These are phyloP conservation scores for Populus pruinosa DNA, from an alignment of 345 rosid species.

Conservation along the genomic window DNA sequence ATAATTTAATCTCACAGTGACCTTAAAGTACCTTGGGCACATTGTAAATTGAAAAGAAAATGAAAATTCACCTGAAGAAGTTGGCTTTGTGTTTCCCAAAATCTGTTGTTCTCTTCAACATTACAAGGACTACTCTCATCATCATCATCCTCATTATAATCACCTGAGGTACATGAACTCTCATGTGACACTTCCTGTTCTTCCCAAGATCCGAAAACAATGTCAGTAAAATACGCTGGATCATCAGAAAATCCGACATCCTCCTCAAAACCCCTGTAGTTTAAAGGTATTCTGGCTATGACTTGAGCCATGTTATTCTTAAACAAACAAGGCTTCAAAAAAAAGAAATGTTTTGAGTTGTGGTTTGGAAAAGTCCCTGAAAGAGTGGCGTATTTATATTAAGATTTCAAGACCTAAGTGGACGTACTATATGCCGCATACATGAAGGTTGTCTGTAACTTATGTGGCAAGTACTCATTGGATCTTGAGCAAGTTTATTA, in stretches of 20 bases:
- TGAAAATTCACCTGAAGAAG: slow-evolving; percentile 58
- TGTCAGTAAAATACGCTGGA: slow-evolving; percentile 50
- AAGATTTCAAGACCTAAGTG: slow-evolving; percentile 21
- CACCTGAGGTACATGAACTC: slow-evolving; percentile 19
- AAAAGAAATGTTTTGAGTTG: background rate
- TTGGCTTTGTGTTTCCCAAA: slow-evolving; percentile 71
- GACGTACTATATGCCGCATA: slow-evolving; percentile 60
- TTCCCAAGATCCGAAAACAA: slow-evolving; percentile 55
- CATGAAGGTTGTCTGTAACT: background rate
- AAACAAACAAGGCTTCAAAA: background rate
- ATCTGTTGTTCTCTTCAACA: slow-evolving; percentile 47
- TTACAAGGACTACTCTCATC: slow-evolving; percentile 23
- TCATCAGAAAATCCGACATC: slow-evolving; percentile 49
- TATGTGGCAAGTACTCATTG: slow-evolving; percentile 32
- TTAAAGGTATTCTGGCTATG: slow-evolving; percentile 20
- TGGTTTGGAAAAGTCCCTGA: background rate
- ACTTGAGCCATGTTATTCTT: background rate
- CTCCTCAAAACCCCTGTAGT: slow-evolving; percentile 42
- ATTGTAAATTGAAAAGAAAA: background rate
- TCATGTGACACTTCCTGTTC: slow-evolving; percentile 29
- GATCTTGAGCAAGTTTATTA: slow-evolving; percentile 1
- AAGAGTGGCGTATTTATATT: slow-evolving; percentile 11
- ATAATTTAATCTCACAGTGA: background rate
- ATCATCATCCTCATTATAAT: slow-evolving; percentile 20
- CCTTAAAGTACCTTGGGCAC: background rate